Evolutionary conservation across 1,139 yeast genomes (phyloP).

Genomic region (Yamadazyma taylorii): DNA sequence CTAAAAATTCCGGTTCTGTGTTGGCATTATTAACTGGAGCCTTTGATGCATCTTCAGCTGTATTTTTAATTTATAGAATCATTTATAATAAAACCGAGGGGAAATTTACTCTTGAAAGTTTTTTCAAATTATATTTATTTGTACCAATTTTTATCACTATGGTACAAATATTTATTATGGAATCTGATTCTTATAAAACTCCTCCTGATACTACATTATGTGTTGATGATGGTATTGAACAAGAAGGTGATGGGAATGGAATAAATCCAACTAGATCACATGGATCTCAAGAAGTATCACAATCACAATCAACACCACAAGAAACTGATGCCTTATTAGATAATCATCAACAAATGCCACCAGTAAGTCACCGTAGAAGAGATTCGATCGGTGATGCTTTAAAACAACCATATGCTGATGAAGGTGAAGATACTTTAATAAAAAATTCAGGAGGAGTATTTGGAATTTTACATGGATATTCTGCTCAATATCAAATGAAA

Average conservation of each 20-base stretch:
- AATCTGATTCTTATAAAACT: slow-evolving; percentile 40
- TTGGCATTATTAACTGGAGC: slow-evolving; percentile 49
- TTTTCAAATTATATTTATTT: slow-evolving; percentile 36
- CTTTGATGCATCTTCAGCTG: slow-evolving; percentile 48
- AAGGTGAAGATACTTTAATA: slow-evolving; percentile 37
- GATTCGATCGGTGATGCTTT: slow-evolving; percentile 49
- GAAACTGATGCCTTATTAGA: slow-evolving; percentile 26
- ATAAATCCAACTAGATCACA: neutral
- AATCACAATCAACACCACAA: slow-evolving; percentile 7
- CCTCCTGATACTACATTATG: slow-evolving; percentile 30
- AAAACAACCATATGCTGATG: slow-evolving; percentile 44
- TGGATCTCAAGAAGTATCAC: too few relatives aligned
- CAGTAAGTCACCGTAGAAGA: slow-evolving; percentile 24
- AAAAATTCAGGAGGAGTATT: slow-evolving; percentile 41
- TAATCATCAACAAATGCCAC: slow-evolving; percentile 1
- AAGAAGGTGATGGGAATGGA: neutral
- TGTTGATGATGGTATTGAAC: slow-evolving; percentile 21
- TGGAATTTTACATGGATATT: slow-evolving; percentile 45
- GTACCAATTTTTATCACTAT: slow-evolving; percentile 43
- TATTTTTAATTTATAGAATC: slow-evolving; percentile 39
- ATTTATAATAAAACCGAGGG: slow-evolving; percentile 29
- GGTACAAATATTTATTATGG: slow-evolving; percentile 44
- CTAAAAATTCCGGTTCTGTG: slow-evolving; percentile 39
- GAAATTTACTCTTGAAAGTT: slow-evolving; percentile 29
- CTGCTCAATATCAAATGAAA: slow-evolving; percentile 39